Conservation (phyloP, 73 alveolate genomes). For the Tetrahymena thermophila region DNA sequence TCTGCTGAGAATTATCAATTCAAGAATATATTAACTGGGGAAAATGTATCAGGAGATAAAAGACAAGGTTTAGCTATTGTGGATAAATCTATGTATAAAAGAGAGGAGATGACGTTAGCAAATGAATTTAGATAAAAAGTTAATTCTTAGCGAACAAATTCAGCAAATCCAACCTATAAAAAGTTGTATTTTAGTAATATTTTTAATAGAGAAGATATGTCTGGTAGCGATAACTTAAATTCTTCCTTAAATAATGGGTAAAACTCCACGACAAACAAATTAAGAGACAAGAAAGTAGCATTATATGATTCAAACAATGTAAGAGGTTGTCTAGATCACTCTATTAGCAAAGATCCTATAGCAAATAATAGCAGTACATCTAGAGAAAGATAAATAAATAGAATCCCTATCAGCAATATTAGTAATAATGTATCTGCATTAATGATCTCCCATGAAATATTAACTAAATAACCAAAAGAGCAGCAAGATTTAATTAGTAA, state of each 20-base stretch:
- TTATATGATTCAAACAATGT: not conserved
- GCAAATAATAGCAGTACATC: not conserved
- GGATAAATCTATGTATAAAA: not conserved
- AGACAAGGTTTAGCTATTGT: not conserved
- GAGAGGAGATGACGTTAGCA: not conserved
- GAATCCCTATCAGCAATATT: not conserved
- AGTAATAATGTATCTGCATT: not conserved
- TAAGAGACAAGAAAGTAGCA: not conserved
- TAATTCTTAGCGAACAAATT: not conserved
- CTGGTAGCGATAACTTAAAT: not conserved
- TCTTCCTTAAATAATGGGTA: not conserved
- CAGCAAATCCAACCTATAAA: not conserved
- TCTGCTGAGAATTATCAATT: not conserved
- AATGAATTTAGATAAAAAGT: not conserved
- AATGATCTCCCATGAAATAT: not conserved
- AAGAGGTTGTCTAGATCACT: not conserved
- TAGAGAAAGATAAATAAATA: not conserved
- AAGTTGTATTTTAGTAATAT: not conserved
- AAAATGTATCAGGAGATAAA: not conserved
- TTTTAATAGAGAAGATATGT: not conserved
- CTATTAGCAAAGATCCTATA: not conserved
- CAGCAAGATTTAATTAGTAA: not conserved
- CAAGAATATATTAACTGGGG: not conserved
- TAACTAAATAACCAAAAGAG: not conserved
- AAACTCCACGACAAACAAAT: not conserved